These are phyloP conservation scores for Penicillium turbatum DNA, from an alignment of 495 filamentous ascomycete species.

Conservation along the genomic window DNA sequence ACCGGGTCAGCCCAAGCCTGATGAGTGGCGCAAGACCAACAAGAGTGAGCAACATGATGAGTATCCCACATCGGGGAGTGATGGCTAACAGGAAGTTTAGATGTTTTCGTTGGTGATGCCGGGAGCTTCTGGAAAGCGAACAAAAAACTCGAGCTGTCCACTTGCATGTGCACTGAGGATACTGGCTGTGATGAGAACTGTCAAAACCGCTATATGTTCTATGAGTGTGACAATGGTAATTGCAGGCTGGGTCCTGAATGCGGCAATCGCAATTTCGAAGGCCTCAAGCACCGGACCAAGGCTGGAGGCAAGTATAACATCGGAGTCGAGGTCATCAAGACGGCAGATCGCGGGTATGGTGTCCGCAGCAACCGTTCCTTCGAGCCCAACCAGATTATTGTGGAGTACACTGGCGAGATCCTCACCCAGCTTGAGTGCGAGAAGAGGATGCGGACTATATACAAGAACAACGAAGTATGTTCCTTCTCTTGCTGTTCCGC, in stretches of 20 bases:
- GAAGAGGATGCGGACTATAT: constrained; percentile 82
- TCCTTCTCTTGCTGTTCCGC: neutral
- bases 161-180: constrained; percentile 73
- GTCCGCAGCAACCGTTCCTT: constrained; percentile 87
- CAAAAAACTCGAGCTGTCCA: constrained; percentile 66
- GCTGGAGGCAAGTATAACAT: constrained; percentile 78
- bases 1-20: constrained; percentile 79
- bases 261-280: constrained; percentile 81
- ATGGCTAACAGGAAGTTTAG: constrained; percentile 42
- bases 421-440: constrained; percentile 93
- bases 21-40: constrained; percentile 84
- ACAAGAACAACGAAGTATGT: constrained; percentile 85
- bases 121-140: constrained; percentile 78
- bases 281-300: constrained; percentile 70
- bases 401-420: constrained; percentile 97
- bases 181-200: constrained; percentile 84
- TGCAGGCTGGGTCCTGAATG: constrained; percentile 74
- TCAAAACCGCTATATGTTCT: constrained; percentile 92
- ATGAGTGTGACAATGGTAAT: constrained; percentile 90
- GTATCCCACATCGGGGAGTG: neutral
- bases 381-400: constrained; percentile 87
- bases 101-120: constrained; percentile 90
- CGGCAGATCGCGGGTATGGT: constrained; percentile 80
- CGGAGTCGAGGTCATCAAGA: constrained; percentile 93
- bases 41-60: constrained; percentile 59